phyloP scores from a whole-genome alignment of 768 basidiomycete species.

The Fomitopsis pulvina region DNA sequence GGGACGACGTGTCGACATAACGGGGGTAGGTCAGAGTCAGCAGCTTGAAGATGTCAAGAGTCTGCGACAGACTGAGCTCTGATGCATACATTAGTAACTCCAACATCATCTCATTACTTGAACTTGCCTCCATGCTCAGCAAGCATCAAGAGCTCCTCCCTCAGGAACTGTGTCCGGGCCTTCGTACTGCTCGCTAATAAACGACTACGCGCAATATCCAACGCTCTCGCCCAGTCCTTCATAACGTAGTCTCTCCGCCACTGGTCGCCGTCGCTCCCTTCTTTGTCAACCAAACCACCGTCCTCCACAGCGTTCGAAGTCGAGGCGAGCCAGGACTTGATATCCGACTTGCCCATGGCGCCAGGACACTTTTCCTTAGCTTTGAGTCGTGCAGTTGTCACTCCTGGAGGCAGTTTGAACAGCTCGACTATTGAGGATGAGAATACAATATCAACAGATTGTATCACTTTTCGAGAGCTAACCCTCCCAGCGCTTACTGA shows the following conservation, averaged over 20 bases:
- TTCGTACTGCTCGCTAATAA: slow-evolving; percentile 51
- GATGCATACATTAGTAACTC: slow-evolving; percentile 1
- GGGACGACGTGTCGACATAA: slow-evolving; percentile 67
- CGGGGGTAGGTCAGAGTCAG: slow-evolving; percentile 73
- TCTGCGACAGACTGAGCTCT: slow-evolving; percentile 59
- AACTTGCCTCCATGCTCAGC: slow-evolving; percentile 47
- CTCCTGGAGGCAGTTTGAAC: slow-evolving; percentile 22
- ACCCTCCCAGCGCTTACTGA: too few species aligned
- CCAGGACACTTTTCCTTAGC: slow-evolving; percentile 31
- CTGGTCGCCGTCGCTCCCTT: slow-evolving; percentile 9
- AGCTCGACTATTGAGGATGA: too few species aligned
- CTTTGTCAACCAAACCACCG: slow-evolving; percentile 22
- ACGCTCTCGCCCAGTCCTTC: slow-evolving; percentile 48
- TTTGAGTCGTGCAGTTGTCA: slow-evolving; percentile 43
- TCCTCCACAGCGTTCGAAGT: slow-evolving; percentile 27
- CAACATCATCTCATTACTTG: not conserved
- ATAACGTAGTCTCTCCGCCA: slow-evolving; percentile 53
- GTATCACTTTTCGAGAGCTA: too few species aligned
- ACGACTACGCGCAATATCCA: slow-evolving; percentile 44
- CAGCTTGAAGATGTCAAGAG: slow-evolving; percentile 64
- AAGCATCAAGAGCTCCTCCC: slow-evolving; percentile 53
- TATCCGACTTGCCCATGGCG: slow-evolving; percentile 39
- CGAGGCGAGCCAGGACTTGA: slow-evolving; percentile 59
- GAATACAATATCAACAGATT: too few species aligned
- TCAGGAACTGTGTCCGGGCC: slow-evolving; percentile 48